These are phyloP conservation scores for Acrocalymma vagum DNA, from an alignment of 2,329 filamentous ascomycete genomes.

Conservation along the genomic window DNA sequence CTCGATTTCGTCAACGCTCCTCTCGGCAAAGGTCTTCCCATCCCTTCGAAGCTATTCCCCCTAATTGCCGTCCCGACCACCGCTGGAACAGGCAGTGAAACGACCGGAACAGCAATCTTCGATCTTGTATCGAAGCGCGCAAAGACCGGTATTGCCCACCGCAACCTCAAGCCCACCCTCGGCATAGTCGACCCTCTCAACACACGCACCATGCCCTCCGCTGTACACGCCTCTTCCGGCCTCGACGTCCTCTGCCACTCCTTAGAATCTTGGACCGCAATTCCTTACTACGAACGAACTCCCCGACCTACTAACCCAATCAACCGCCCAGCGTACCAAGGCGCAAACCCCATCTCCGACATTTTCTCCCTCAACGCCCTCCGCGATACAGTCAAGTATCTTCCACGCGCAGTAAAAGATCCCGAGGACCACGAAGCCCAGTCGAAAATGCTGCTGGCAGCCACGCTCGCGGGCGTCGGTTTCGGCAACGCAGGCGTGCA, in stretches of 20 bases:
- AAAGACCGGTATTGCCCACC: slow-evolving; percentile 95
- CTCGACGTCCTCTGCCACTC: slow-evolving; percentile 95
- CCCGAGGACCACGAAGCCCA: slow-evolving; percentile 94
- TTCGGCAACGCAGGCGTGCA: slow-evolving; percentile 99
- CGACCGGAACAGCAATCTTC: slow-evolving; percentile 97
- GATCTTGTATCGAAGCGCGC: slow-evolving; percentile 88
- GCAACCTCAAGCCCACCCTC: slow-evolving; percentile 92
- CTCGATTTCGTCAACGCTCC: slow-evolving; percentile 98
- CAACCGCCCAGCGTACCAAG: slow-evolving; percentile 91
- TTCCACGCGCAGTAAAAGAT: slow-evolving; percentile 85
- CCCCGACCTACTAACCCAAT: slow-evolving; percentile 91
- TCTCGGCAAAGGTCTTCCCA: slow-evolving; percentile 81
- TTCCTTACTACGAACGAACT: slow-evolving; percentile 86
- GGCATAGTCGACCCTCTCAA: slow-evolving; percentile 89
- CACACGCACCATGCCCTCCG: slow-evolving; percentile 93
- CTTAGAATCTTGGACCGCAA: slow-evolving; percentile 96
- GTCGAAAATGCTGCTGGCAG: slow-evolving; percentile 92
- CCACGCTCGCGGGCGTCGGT: slow-evolving; percentile 92
- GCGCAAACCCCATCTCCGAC: slow-evolving; percentile 96
- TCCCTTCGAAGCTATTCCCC: slow-evolving; percentile 74
- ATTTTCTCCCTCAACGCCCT: slow-evolving; percentile 94
- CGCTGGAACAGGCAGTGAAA: slow-evolving; percentile 89
- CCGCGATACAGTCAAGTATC: slow-evolving; percentile 85
- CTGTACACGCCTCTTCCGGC: slow-evolving; percentile 90
- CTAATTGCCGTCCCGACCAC: slow-evolving; percentile 87